phyloP scores from a whole-genome alignment of 2,329 filamentous ascomycete species.

The Blastomyces silverae region DNA sequence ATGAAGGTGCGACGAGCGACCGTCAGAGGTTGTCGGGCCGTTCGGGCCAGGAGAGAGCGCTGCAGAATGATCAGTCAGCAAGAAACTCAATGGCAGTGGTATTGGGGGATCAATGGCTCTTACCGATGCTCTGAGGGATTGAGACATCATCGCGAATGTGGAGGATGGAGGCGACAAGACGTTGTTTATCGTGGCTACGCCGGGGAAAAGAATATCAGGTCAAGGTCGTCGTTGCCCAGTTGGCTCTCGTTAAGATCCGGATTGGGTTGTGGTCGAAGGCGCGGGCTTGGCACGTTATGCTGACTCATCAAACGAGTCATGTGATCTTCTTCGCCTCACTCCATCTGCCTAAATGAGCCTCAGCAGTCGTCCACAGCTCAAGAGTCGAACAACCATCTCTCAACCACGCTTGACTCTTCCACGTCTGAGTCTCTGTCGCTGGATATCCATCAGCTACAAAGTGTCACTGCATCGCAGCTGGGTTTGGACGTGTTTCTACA shows the following conservation, averaged over 20 bases:
- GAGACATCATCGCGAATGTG: slow-evolving; percentile 19
- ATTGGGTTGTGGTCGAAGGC: background rate
- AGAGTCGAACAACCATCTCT: slow-evolving; percentile 20
- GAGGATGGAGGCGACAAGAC: slow-evolving; percentile 13
- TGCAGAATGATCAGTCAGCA: slow-evolving; percentile 31
- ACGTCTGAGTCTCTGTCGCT: slow-evolving; percentile 25
- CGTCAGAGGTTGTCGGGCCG: slow-evolving; percentile 52
- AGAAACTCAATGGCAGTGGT: slow-evolving; percentile 20
- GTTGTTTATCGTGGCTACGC: slow-evolving; percentile 9
- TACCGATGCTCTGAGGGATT: slow-evolving; percentile 23
- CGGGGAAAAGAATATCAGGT: background rate
- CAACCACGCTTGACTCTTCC: slow-evolving; percentile 17
- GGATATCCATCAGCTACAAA: slow-evolving; percentile 18
- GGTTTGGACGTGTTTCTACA: slow-evolving; percentile 25
- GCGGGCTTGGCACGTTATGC: background rate
- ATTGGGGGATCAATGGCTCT: slow-evolving; percentile 1
- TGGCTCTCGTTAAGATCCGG: slow-evolving; percentile 12
- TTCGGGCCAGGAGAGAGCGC: slow-evolving; percentile 57
- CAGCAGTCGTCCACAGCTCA: slow-evolving; percentile 21
- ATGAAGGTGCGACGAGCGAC: slow-evolving; percentile 57
- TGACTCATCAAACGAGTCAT: slow-evolving; percentile 3
- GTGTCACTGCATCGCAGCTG: slow-evolving; percentile 24
- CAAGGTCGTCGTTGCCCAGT: background rate
- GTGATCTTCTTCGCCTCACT: background rate
- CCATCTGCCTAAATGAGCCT: slow-evolving; percentile 17